Percentiles rank a stretch among this genome's conserved stretches.
Evolutionary conservation across 805 yeast genomes (phyloP).

Genomic region (Ogataea angusta): DNA sequence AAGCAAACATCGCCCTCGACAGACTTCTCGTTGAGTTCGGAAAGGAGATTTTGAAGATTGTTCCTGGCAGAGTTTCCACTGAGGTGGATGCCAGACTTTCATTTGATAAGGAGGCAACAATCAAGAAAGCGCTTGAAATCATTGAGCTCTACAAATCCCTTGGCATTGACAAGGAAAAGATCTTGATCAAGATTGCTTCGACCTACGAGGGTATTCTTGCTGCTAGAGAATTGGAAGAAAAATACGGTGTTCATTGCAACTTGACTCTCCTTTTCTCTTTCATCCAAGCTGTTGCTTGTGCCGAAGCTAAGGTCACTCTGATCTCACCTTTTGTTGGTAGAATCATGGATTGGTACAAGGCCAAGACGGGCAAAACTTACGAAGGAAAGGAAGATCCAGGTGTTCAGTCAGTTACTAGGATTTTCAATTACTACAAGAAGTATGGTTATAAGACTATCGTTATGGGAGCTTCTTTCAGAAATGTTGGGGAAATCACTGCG

Average conservation of each 20-base stretch:
- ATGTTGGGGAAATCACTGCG: slow-evolving; percentile 90
- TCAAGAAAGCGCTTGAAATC: slow-evolving; percentile 89
- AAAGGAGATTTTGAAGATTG: slow-evolving; percentile 84
- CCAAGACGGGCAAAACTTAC: slow-evolving; percentile 85
- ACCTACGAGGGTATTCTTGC: slow-evolving; percentile 99
- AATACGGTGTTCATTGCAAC: slow-evolving; percentile 91
- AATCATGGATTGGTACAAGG: slow-evolving; percentile 98
- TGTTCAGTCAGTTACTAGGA: slow-evolving; percentile 81
- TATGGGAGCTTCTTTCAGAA: slow-evolving; percentile 99
- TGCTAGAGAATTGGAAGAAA: slow-evolving; percentile 88
- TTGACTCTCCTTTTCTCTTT: slow-evolving; percentile 93
- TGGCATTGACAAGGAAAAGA: slow-evolving; percentile 86
- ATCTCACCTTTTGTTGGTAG: slow-evolving; percentile 99
- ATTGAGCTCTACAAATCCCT: slow-evolving; percentile 79
- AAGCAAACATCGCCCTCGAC: slow-evolving; percentile 84
- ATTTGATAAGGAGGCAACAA: slow-evolving; percentile 90
- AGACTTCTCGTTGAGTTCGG: slow-evolving; percentile 95
- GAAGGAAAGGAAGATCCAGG: slow-evolving; percentile 88
- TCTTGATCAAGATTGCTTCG: slow-evolving; percentile 93
- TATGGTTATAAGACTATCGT: slow-evolving; percentile 94
- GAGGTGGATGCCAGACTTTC: slow-evolving; percentile 99
- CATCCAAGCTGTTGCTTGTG: slow-evolving; percentile 98
- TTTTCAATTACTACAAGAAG: slow-evolving; percentile 98
- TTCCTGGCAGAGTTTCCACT: slow-evolving; percentile 98
- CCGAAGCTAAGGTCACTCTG: slow-evolving; percentile 94